These are phyloP conservation scores for Didymella pomorum DNA, from an alignment of 2,329 filamentous ascomycete species.

Conservation along the genomic window DNA sequence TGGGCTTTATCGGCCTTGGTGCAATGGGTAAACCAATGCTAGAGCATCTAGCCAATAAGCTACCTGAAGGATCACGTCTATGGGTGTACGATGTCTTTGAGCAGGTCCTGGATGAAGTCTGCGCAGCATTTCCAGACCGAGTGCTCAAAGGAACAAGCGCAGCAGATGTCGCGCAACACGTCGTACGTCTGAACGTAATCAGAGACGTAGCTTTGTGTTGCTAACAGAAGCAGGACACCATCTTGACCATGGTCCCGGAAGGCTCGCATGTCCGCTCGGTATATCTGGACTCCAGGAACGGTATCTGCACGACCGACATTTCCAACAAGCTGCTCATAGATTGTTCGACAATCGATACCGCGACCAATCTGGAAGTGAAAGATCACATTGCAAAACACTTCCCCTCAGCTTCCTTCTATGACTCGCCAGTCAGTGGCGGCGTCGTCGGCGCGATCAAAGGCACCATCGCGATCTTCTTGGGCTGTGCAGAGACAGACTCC, in stretches of 20 bases:
- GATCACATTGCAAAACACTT: conserved; percentile 50
- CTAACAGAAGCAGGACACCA: conserved; percentile 52
- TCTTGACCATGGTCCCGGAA: conserved; percentile 64
- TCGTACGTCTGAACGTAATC: conserved; percentile 48
- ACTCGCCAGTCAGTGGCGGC: conserved; percentile 63
- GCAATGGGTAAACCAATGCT: conserved; percentile 65
- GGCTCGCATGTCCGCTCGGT: conserved; percentile 61
- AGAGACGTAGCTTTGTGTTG: not conserved
- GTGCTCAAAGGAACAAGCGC: conserved; percentile 54
- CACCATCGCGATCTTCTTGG: conserved; percentile 65
- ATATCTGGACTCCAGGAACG: conserved; percentile 57
- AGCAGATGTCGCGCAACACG: conserved; percentile 60
- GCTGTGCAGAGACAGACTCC: conserved; percentile 56
- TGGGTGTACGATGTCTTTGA: conserved; percentile 60
- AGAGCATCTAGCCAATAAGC: conserved; percentile 58
- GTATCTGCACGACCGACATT: conserved; percentile 54
- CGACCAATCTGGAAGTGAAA: conserved; percentile 58
- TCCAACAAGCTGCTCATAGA: conserved; percentile 60
- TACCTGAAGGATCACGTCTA: conserved; percentile 54
- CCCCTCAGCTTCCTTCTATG: conserved; percentile 59
- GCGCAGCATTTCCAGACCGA: conserved; percentile 49
- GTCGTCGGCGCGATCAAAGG: conserved; percentile 61
- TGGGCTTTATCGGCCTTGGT: conserved; percentile 65
- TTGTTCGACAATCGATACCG: conserved; percentile 65
- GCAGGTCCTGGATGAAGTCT: conserved; percentile 54